Conservation (phyloP, 192 early-diverging fungal genomes). For the Spinellus fusiger region DNA sequence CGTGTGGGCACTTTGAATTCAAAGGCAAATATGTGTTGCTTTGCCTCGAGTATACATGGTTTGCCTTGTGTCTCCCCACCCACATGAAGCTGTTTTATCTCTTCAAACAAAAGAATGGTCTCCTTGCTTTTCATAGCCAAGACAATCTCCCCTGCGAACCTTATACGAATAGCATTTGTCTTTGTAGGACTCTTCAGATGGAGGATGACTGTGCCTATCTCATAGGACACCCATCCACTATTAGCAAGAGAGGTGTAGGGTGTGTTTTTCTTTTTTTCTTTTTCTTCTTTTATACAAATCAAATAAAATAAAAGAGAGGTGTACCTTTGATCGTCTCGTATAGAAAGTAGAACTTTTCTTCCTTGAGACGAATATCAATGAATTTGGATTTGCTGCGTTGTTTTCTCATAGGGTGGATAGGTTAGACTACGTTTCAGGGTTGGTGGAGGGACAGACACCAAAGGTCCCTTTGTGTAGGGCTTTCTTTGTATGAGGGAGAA, state of each 20-base stretch:
- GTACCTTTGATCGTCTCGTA: conserved; percentile 33
- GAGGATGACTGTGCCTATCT: conserved; percentile 24
- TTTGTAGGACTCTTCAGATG: conserved; percentile 27
- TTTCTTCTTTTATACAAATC: neutral
- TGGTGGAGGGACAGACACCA: too few relatives aligned
- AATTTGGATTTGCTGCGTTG: conserved; percentile 8
- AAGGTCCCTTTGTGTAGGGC: too few relatives aligned
- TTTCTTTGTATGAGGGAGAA: too few relatives aligned
- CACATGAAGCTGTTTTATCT: conserved; percentile 8
- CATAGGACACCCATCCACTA: too few relatives aligned
- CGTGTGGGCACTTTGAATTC: conserved; percentile 27
- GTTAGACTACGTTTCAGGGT: too few relatives aligned
- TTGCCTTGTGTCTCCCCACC: neutral
- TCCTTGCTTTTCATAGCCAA: conserved; percentile 21
- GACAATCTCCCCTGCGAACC: conserved; percentile 24
- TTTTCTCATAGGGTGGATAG: too few relatives aligned
- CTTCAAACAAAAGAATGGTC: conserved; percentile 20
- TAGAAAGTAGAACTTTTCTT: conserved; percentile 35
- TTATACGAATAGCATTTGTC: conserved; percentile 21
- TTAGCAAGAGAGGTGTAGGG: too few relatives aligned
- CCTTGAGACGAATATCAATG: conserved; percentile 25
- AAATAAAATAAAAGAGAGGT: neutral
- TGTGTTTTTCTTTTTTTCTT: neutral
- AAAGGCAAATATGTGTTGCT: conserved; percentile 26
- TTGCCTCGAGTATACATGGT: conserved; percentile 18